A percentile compares a stretch with the other conserved stretches of the same genome.
These are phyloP conservation scores for Backusella macrospora DNA, from an alignment of 192 early-diverging fungal species.

Conservation along the genomic window DNA sequence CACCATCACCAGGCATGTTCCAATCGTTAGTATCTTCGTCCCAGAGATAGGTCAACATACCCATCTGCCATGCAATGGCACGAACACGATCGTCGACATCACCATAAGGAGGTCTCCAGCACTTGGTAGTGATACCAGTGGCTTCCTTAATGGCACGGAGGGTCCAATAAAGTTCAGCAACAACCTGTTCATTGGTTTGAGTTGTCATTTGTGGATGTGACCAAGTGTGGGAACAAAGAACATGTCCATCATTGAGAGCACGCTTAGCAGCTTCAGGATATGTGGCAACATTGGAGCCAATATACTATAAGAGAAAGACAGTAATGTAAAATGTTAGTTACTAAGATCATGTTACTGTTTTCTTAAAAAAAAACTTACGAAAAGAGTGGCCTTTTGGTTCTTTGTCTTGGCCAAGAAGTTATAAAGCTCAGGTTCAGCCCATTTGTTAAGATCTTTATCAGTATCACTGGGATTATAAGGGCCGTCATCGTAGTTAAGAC, in stretches of 20 bases:
- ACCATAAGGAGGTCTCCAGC: slow-evolving; percentile 53
- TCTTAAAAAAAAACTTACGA: slow-evolving; percentile 4
- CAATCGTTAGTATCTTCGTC: slow-evolving; percentile 43
- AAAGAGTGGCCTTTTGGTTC: slow-evolving; percentile 30
- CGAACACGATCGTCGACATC: slow-evolving; percentile 52
- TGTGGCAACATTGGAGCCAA: slow-evolving; percentile 44
- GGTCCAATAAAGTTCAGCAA: slow-evolving; percentile 52
- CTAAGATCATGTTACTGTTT: slow-evolving; percentile 23
- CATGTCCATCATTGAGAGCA: slow-evolving; percentile 54
- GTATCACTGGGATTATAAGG: slow-evolving; percentile 26
- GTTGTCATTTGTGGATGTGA: slow-evolving; percentile 54
- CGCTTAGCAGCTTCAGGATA: slow-evolving; percentile 42
- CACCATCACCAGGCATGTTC: slow-evolving; percentile 43
- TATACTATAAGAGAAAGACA: slow-evolving; percentile 31
- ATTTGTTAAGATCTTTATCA: slow-evolving; percentile 9
- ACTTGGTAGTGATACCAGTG: slow-evolving; percentile 45
- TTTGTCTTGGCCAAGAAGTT: slow-evolving; percentile 29
- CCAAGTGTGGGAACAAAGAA: slow-evolving; percentile 57
- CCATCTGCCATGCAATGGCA: slow-evolving; percentile 34
- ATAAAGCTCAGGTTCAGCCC: slow-evolving; percentile 29
- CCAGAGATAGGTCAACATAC: slow-evolving; percentile 28
- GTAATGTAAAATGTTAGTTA: neutral
- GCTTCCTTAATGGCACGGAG: slow-evolving; percentile 46
- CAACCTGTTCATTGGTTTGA: slow-evolving; percentile 45
- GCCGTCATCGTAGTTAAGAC: slow-evolving; percentile 51